phyloP scores from a whole-genome alignment of 2,329 filamentous ascomycete genomes.

The Helotiales sp. region DNA sequence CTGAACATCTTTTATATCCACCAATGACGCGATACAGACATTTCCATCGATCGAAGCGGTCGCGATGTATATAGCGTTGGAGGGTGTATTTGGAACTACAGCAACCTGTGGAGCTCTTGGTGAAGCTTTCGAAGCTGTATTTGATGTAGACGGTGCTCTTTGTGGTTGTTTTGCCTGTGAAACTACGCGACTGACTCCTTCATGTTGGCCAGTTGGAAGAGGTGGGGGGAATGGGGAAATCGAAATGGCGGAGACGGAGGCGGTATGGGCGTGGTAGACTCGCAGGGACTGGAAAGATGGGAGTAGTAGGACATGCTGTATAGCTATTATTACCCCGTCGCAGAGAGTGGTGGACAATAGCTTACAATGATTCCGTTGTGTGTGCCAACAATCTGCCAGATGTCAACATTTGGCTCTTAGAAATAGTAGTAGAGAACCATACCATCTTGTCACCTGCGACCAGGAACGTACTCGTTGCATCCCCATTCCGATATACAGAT shows the following conservation, averaged over 20 bases:
- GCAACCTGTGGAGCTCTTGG: conserved; percentile 53
- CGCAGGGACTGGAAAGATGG: conserved; percentile 79
- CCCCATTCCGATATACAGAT: conserved; percentile 87
- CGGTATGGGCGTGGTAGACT: conserved; percentile 89
- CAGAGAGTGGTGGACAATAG: background rate
- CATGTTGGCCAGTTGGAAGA: conserved; percentile 39
- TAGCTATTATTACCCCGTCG: conserved; percentile 30
- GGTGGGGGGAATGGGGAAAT: conserved; percentile 82
- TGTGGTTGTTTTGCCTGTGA: conserved; percentile 32
- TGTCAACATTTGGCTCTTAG: conserved; percentile 19
- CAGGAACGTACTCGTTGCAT: conserved; percentile 88
- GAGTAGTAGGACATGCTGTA: conserved; percentile 79
- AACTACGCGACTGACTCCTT: conserved; percentile 37
- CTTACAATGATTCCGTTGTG: conserved; percentile 95
- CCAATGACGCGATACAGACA: conserved; percentile 84
- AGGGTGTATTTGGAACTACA: conserved; percentile 70
- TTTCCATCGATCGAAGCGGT: conserved; percentile 96
- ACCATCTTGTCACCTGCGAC: conserved; percentile 98
- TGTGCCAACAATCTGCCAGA: conserved; percentile 76
- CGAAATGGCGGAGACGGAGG: conserved; percentile 86
- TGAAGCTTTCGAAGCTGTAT: conserved; percentile 49
- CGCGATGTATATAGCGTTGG: conserved; percentile 90
- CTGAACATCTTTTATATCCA: conserved; percentile 87
- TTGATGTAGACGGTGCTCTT: conserved; percentile 42
- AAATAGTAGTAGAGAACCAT: conserved; percentile 33